Evolutionary conservation across 2,329 filamentous ascomycete species (phyloP), one percentile per base, ranked within the genome.

Genomic region (Colletotrichum orbiculare): DNA sequence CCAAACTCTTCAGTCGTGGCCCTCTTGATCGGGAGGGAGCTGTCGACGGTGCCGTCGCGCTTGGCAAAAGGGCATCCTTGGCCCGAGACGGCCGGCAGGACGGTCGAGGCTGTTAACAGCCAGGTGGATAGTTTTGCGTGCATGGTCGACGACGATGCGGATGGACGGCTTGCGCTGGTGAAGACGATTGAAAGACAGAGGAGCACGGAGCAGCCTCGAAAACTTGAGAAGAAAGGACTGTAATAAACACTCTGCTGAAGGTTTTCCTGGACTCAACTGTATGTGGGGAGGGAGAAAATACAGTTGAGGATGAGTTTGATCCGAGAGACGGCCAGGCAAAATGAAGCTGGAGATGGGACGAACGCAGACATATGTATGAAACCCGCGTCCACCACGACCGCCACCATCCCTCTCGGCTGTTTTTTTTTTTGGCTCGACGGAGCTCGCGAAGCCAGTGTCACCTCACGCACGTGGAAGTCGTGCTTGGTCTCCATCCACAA

Each of bases 21-120:
- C 42, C 54, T 50, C 37, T 50, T 61, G 53, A 56, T 63, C 53
- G 63, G 52, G 4, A 66, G 59, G 37, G 60, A 55, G 37, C 47
- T 62, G 58, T 17, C 43, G 47, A 58, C 63, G 13, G 39, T 13
- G 53, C 58, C 53, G n/a, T 64, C 63, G 9, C 63, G 63, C 33
- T 66, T 66, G 8, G 63, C 63, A 6, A 63, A 66, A 7, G 63
- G 63, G 42, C 63, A 66, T 12, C 54, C 59, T 38, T 64, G 25
- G 12, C 46, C 59, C 11, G 63, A 8, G 41, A 58, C 54, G 53
- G 34, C 42, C 11, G 63, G 63, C 47, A 64, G 15, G 15, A 66
- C 15, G 9, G 57, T 48, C 17, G 62, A 49, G n/a, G 62, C 62
- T 35, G 62, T 48, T 41, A 64, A 42, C 52, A 64, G 62, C 33